A percentile compares a stretch with the other conserved stretches of the same genome.
Evolutionary conservation across 768 basidiomycete genomes (phyloP).

Genomic region (Tubosaeta sp.): DNA sequence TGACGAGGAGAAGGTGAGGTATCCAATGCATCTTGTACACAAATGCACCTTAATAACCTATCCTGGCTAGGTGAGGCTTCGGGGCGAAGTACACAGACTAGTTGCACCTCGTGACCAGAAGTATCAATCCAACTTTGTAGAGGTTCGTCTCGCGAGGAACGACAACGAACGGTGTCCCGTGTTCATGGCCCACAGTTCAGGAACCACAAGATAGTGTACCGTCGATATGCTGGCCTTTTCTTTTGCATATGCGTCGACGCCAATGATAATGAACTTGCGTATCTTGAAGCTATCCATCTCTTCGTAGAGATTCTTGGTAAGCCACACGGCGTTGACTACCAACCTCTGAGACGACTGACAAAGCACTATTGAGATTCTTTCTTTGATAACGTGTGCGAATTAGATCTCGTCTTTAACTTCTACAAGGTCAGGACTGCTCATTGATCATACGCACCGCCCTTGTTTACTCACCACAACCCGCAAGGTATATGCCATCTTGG

Average conservation of each 20-base stretch:
- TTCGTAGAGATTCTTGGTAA: conserved; percentile 96
- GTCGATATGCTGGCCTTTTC: conserved; percentile 95
- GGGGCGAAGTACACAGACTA: conserved; percentile 94
- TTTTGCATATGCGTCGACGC: conserved; percentile 98
- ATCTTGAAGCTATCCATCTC: conserved; percentile 95
- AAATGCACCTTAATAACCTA: neutral
- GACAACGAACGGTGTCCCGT: conserved; percentile 1
- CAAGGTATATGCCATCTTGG: conserved; percentile 95
- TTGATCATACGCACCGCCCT: neutral
- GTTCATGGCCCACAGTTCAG: conserved; percentile 62
- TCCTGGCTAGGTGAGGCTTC: conserved; percentile 68
- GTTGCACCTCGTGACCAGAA: conserved; percentile 98
- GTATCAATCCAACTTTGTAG: conserved; percentile 98
- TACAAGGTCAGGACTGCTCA: conserved; percentile 64
- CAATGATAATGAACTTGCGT: conserved; percentile 97
- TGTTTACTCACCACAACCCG: neutral
- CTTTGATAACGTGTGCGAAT: conserved; percentile 98
- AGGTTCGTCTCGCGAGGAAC: conserved; percentile 50
- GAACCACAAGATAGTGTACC: conserved; percentile 96
- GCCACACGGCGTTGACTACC: conserved; percentile 21
- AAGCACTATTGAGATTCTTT: conserved; percentile 66
- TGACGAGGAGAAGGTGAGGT: conserved; percentile 91
- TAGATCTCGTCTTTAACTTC: conserved; percentile 98
- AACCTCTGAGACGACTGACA: conserved; percentile 1
- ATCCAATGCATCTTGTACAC: neutral